Conservation (phyloP, 805 yeast species). For the Sugiyamaella chiloensis region DNA sequence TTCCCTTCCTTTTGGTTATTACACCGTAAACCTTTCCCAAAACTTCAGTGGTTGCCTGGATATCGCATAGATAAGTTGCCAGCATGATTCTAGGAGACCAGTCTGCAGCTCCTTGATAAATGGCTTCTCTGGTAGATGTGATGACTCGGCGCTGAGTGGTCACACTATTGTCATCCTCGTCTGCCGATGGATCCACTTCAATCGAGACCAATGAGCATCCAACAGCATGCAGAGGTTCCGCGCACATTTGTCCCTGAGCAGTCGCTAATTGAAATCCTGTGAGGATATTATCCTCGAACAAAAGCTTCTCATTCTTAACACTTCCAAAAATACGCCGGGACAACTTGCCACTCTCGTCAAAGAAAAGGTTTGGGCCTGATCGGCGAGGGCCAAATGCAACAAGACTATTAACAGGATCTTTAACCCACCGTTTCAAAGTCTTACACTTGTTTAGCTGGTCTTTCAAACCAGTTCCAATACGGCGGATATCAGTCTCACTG, state of each 20-base stretch:
- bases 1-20: slow-evolving; percentile 83
- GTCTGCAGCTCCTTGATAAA: slow-evolving; percentile 65
- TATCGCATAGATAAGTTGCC: slow-evolving; percentile 92
- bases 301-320: slow-evolving; percentile 17
- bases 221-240: slow-evolving; percentile 85
- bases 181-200: slow-evolving; percentile 21
- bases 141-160: slow-evolving; percentile 63
- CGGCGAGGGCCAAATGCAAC: slow-evolving; percentile 75
- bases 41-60: slow-evolving; percentile 92
- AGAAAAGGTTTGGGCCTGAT: slow-evolving; percentile 68
- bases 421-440: slow-evolving; percentile 5
- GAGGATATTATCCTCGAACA: slow-evolving; percentile 59
- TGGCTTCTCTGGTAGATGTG: slow-evolving; percentile 65
- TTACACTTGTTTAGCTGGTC: slow-evolving; percentile 4
- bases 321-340: slow-evolving; percentile 36
- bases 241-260: slow-evolving; percentile 81
- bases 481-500: slow-evolving; percentile 22
- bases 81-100: slow-evolving; percentile 89
- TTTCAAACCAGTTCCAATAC: slow-evolving; percentile 25
- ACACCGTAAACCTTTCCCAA: slow-evolving; percentile 94
- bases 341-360: slow-evolving; percentile 46
- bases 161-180: slow-evolving; percentile 25
- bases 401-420: slow-evolving; percentile 39
- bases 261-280: slow-evolving; percentile 85
- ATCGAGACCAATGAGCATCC: slow-evolving; percentile 47